Evolutionary conservation across 495 filamentous ascomycete species (phyloP).

Genomic region (Hypoxylon perforatum): DNA sequence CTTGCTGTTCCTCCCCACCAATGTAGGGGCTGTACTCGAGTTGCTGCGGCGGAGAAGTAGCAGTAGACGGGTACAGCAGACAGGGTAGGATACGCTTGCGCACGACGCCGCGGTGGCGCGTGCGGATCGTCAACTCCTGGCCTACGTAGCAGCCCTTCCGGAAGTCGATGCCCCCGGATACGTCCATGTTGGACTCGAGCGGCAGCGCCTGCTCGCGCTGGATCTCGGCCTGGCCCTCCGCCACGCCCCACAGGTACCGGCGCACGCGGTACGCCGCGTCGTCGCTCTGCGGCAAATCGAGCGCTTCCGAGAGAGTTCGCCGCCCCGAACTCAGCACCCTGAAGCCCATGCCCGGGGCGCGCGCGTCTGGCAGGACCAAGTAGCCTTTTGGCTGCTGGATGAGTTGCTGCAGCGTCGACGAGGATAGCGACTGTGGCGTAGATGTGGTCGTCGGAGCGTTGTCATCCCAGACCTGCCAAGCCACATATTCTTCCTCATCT

Average conservation of each 20-base stretch:
- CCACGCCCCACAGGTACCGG: conserved; percentile 79
- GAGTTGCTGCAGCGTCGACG: neutral
- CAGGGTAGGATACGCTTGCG: conserved; percentile 90
- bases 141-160: conserved; percentile 97
- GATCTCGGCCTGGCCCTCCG: conserved; percentile 87
- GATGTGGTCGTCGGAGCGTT: neutral
- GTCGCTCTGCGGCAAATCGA: conserved; percentile 41
- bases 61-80: conserved; percentile 67
- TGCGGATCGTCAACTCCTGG: conserved; percentile 95
- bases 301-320: conserved; percentile 12
- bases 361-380: conserved; percentile 66
- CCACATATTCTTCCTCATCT: conserved; percentile 67
- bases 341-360: conserved; percentile 76
- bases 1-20: neutral
- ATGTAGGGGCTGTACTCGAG: conserved; percentile 58
- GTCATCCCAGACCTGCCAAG: conserved; percentile 76
- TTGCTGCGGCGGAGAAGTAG: conserved; percentile 45
- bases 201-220: conserved; percentile 74
- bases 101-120: conserved; percentile 91
- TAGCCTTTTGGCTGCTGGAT: conserved; percentile 8
- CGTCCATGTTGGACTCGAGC: conserved; percentile 85
- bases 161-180: conserved; percentile 86
- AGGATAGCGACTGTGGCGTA: neutral
- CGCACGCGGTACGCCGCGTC: conserved; percentile 71
- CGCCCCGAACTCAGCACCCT: conserved; percentile 63